Evolutionary conservation across 2,329 filamentous ascomycete genomes (phyloP).

Genomic region (Verticillium zaregamsianum): DNA sequence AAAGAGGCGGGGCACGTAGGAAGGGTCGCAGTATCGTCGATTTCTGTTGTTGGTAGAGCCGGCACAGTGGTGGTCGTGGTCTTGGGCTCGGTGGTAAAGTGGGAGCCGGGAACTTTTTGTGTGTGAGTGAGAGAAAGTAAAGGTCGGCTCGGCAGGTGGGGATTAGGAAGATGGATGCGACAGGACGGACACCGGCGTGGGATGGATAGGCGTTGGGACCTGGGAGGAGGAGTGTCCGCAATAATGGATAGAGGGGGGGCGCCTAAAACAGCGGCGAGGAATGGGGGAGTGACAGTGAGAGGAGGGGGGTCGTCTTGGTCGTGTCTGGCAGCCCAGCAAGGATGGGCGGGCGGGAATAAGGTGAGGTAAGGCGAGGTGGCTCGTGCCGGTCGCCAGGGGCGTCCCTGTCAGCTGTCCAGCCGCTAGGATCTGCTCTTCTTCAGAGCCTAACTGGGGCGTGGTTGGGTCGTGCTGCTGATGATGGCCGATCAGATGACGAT

Average conservation of each 20-base stretch:
- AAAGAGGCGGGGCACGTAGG: constrained; percentile 10
- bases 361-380: constrained; percentile 9
- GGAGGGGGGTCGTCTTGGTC: background rate
- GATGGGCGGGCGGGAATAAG: constrained; percentile 8
- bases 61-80: background rate
- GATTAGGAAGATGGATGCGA: background rate
- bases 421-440: background rate
- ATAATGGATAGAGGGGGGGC: constrained; percentile 14
- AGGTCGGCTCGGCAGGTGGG: background rate
- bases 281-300: background rate
- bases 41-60: background rate
- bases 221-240: constrained; percentile 8
- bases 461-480: background rate
- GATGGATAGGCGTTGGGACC: constrained; percentile 6
- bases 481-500: background rate
- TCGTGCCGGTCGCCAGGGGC: constrained; percentile 11
- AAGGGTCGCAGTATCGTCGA: constrained; percentile 7
- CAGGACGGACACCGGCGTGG: background rate
- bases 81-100: constrained; percentile 1
- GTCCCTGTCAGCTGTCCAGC: constrained; percentile 9
- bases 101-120: constrained; percentile 17
- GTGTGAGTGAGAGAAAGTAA: constrained; percentile 2
- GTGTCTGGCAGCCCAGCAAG: constrained; percentile 1
- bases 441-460: background rate
- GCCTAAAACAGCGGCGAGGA: constrained; percentile 6